A percentile compares a stretch with the other conserved stretches of the same genome.
phyloP scores from a whole-genome alignment of 2,329 filamentous ascomycete genomes.

The Cercospora zeina region DNA sequence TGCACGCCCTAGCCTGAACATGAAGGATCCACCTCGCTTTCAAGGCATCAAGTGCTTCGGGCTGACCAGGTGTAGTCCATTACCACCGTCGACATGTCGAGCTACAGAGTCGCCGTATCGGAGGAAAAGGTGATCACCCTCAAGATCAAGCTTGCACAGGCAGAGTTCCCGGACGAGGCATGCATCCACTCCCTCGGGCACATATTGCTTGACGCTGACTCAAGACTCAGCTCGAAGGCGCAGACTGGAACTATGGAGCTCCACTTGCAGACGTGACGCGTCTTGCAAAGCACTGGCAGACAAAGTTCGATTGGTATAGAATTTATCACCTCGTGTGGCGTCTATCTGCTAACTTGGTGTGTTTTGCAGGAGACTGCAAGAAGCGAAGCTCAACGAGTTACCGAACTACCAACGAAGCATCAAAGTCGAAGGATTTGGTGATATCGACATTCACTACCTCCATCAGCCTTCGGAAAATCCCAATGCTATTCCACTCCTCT shows the following conservation, averaged over 20 bases:
- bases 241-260: constrained; percentile 59
- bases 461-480: constrained; percentile 56
- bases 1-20: background rate
- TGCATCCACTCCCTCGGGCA: background rate
- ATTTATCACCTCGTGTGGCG: too few species aligned
- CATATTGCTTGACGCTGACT: background rate
- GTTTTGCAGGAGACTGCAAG: constrained; percentile 47
- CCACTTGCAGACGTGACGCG: constrained; percentile 62
- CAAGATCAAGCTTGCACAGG: constrained; percentile 55
- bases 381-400: constrained; percentile 60
- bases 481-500: constrained; percentile 64
- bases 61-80: background rate
- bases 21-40: background rate
- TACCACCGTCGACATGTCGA: constrained; percentile 32
- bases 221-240: constrained; percentile 43
- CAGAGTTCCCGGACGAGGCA: constrained; percentile 41
- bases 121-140: constrained; percentile 56
- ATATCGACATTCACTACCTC: constrained; percentile 64
- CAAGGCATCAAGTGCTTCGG: background rate
- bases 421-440: constrained; percentile 59
- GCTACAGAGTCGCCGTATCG: constrained; percentile 55
- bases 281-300: constrained; percentile 59
- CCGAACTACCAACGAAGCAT: constrained; percentile 60
- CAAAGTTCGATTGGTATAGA: constrained; percentile 57
- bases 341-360: background rate